Percentiles rank a stretch among this genome's conserved stretches.
These are phyloP conservation scores for Hsuehochloa calcarea DNA, from an alignment of 176 grass and related monocot species.

Conservation along the genomic window DNA sequence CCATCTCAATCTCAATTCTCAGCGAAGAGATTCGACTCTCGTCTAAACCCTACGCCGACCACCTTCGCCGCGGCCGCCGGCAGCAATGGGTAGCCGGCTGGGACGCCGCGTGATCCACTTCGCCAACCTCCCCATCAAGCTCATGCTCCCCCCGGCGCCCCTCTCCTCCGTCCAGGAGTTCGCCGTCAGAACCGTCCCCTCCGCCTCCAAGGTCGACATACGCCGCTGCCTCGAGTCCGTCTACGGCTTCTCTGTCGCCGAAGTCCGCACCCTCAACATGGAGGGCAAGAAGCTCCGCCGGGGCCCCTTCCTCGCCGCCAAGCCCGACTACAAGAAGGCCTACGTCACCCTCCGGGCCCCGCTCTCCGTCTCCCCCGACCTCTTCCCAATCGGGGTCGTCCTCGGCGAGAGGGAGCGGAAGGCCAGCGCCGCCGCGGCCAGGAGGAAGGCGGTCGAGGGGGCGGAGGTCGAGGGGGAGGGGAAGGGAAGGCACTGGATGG, in stretches of 20 bases:
- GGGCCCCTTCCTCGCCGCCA: conserved; percentile 55
- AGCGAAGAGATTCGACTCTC: neutral
- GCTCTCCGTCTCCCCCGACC: conserved; percentile 67
- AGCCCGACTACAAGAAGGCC: conserved; percentile 98
- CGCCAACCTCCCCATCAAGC: conserved; percentile 84
- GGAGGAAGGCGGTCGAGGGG: conserved; percentile 49
- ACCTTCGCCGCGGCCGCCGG: conserved; percentile 3
- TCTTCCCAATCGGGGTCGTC: conserved; percentile 75
- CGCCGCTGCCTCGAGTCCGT: conserved; percentile 85
- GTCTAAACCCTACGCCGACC: neutral
- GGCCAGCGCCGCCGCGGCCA: conserved; percentile 50
- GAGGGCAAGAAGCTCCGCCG: conserved; percentile 81
- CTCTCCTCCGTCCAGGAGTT: conserved; percentile 86
- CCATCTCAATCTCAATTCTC: neutral
- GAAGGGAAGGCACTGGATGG: conserved; percentile 81
- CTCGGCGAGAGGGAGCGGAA: conserved; percentile 66
- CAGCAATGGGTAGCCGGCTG: conserved; percentile 78
- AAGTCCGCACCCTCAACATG: conserved; percentile 91
- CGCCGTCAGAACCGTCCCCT: conserved; percentile 81
- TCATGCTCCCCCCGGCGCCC: conserved; percentile 75
- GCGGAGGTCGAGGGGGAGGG: conserved; percentile 54
- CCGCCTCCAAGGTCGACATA: conserved; percentile 97
- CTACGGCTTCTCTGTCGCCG: conserved; percentile 85
- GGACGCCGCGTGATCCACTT: conserved; percentile 93
- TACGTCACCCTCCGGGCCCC: conserved; percentile 78